Conservation (phyloP, 1,284 basidiomycete genomes). For the Phaffia rhodozyma region DNA sequence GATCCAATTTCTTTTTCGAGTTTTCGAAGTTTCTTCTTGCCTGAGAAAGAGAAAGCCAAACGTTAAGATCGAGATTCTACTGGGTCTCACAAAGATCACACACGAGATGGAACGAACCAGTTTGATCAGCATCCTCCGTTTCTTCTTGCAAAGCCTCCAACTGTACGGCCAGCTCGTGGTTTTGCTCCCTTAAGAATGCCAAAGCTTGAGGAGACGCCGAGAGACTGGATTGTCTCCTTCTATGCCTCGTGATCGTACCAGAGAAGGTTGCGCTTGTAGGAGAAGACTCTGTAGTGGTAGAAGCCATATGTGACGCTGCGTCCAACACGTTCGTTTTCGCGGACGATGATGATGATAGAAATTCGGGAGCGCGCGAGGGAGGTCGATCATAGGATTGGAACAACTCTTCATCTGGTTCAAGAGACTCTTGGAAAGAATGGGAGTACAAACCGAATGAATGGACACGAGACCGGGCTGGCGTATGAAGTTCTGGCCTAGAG, state of each 20-base stretch:
- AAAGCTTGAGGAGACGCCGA: conserved; percentile 45
- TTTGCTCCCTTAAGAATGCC: conserved; percentile 59
- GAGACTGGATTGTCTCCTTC: conserved; percentile 39
- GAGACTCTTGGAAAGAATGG: too few species aligned
- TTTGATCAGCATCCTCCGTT: conserved; percentile 50
- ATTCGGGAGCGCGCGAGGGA: not conserved
- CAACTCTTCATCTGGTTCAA: too few species aligned
- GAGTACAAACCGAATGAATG: not conserved
- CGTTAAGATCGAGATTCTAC: too few species aligned
- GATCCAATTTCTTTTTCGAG: conserved; percentile 58
- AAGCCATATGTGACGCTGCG: not conserved
- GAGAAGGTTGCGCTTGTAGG: not conserved
- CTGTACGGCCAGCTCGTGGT: conserved; percentile 60
- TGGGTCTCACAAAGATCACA: too few species aligned
- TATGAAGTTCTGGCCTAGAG: conserved; percentile 23
- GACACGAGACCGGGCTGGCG: conserved; percentile 14
- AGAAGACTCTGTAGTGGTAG: not conserved
- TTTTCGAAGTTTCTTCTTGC: conserved; percentile 52
- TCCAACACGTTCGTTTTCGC: too few species aligned
- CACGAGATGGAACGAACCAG: too few species aligned
- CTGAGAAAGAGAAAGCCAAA: conserved; percentile 27
- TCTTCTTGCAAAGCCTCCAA: conserved; percentile 62
- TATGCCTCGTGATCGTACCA: not conserved
- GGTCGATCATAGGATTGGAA: not conserved
- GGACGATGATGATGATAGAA: not conserved